Conservation (phyloP, 2,329 filamentous ascomycete species). For the Graphium sp. region DNA sequence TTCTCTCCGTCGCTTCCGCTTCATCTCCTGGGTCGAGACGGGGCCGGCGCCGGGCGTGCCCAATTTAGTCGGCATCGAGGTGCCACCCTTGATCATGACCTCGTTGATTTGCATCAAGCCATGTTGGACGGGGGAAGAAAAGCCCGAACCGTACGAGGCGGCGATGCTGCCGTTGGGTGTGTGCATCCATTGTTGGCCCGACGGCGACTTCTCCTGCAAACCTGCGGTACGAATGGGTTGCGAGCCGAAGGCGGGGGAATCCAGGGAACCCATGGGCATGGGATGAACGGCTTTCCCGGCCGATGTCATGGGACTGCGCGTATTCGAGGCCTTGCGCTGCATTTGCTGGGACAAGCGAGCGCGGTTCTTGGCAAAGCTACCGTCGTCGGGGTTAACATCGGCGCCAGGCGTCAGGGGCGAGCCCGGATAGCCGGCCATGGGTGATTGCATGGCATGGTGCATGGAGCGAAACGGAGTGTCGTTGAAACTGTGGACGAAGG, state of each 20-base stretch:
- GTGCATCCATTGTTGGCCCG: constrained; percentile 82
- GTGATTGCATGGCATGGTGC: constrained; percentile 27
- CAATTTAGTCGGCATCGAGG: constrained; percentile 81
- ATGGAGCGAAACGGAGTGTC: constrained; percentile 61
- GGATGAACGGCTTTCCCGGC: constrained; percentile 65
- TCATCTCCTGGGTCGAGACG: constrained; percentile 81
- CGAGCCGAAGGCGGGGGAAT: constrained; percentile 55
- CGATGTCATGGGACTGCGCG: constrained; percentile 67
- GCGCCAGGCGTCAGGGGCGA: constrained; percentile 23
- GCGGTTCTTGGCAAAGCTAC: constrained; percentile 43
- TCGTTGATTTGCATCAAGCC: constrained; percentile 69
- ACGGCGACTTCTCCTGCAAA: constrained; percentile 64
- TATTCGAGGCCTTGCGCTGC: constrained; percentile 59
- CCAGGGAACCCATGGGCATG: constrained; percentile 49
- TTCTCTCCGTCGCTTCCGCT: constrained; percentile 76
- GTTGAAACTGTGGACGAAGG: constrained; percentile 66
- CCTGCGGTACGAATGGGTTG: constrained; percentile 62
- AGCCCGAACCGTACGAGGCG: constrained; percentile 77
- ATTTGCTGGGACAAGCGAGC: constrained; percentile 43
- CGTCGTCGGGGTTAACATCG: constrained; percentile 23
- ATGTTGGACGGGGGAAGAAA: constrained; percentile 63
- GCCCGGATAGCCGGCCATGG: constrained; percentile 18
- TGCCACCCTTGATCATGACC: constrained; percentile 73
- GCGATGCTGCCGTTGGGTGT: constrained; percentile 63
- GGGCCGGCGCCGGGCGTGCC: constrained; percentile 19